Evolutionary conservation across 306 rosid species (phyloP).

Genomic region (Dalbergia oliveri): DNA sequence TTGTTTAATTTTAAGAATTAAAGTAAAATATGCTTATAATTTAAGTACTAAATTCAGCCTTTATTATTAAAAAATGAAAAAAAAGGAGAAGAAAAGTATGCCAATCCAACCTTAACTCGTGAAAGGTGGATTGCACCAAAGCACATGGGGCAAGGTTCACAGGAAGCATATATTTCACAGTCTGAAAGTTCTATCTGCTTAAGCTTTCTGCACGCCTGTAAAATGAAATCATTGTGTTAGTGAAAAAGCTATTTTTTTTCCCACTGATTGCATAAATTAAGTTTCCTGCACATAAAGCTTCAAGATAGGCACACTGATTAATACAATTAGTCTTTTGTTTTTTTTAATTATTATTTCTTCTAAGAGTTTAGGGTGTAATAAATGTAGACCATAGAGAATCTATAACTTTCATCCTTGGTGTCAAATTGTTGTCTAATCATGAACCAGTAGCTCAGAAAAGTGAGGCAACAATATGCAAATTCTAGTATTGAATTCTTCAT

Average conservation of each 20-base stretch:
- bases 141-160: constrained; percentile 86
- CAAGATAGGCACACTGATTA: not conserved
- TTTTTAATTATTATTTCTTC: not conserved
- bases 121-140: constrained; percentile 95
- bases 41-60: too few relatives aligned
- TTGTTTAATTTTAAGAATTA: too few relatives aligned
- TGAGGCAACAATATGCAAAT: not conserved
- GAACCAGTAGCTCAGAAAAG: not conserved
- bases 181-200: constrained; percentile 85
- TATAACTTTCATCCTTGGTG: not conserved
- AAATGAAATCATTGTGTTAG: not conserved
- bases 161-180: constrained; percentile 93
- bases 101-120: constrained; percentile 73
- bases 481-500: not conserved
- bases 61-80: not conserved
- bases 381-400: too few relatives aligned
- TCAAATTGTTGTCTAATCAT: not conserved
- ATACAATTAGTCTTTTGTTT: not conserved
- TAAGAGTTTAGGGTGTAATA: not conserved
- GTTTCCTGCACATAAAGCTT: constrained; percentile 12
- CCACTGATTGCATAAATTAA: not conserved
- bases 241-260: too few relatives aligned
- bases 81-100: not conserved
- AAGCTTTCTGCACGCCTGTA: constrained; percentile 91
- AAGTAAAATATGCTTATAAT: too few relatives aligned